These are phyloP conservation scores for Penicillium canariense DNA, from an alignment of 495 filamentous ascomycete species.

Conservation along the genomic window DNA sequence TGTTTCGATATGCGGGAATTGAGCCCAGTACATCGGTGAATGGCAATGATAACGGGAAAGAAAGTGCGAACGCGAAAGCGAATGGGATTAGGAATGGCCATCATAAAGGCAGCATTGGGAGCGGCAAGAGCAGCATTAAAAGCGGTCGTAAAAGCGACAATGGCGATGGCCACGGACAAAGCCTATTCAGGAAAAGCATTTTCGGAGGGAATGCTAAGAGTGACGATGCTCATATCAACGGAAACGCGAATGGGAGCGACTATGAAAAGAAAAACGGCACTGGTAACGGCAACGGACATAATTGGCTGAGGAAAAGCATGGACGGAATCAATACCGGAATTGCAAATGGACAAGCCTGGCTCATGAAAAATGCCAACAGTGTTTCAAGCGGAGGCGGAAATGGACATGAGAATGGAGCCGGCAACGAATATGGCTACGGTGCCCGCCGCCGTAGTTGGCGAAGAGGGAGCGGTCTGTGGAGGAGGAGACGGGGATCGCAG, in stretches of 20 bases:
- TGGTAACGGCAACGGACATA: neutral
- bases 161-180: neutral
- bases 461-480: neutral
- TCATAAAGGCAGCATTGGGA: neutral
- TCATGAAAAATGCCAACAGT: neutral
- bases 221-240: neutral
- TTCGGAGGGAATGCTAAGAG: neutral
- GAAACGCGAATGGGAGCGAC: constrained; percentile 1
- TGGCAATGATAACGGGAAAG: neutral
- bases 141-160: no score
- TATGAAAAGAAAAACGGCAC: neutral
- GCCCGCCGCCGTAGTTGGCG: neutral
- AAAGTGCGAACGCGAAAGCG: constrained; percentile 1
- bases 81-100: constrained; percentile 5
- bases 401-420: neutral
- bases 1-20: constrained; percentile 52
- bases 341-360: neutral
- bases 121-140: constrained; percentile 2
- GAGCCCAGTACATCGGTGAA: constrained; percentile 21
- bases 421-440: neutral
- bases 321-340: constrained; percentile 5
- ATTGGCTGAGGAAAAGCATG: constrained; percentile 8
- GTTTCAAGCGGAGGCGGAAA: neutral
- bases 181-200: neutral
- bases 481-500: constrained; percentile 1